Evolutionary conservation across 129 eudicot genomes (phyloP).

Genomic region (Silybum marianum): DNA sequence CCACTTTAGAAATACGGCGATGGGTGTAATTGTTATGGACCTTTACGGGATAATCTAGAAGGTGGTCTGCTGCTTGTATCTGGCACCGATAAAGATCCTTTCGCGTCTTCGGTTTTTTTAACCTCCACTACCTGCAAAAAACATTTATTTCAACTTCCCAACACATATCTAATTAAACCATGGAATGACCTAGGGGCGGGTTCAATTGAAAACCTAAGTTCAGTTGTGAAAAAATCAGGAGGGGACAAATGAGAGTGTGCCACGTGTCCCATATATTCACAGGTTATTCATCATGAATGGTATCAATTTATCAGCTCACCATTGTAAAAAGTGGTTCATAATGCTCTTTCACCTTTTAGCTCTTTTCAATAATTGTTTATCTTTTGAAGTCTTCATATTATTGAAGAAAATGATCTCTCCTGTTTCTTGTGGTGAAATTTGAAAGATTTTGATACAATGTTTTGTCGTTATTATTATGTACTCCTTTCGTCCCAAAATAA

Average conservation of each 20-base stretch:
- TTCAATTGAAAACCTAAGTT: not conserved
- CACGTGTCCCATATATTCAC: not conserved
- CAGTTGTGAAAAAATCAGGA: too few relatives aligned
- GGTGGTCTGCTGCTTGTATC: slow-evolving; percentile 53
- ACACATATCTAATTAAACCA: not conserved
- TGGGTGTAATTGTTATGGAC: slow-evolving; percentile 52
- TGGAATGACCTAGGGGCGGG: not conserved
- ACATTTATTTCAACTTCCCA: not conserved
- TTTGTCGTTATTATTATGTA: too few relatives aligned
- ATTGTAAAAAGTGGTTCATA: not conserved
- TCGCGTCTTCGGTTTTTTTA: slow-evolving; percentile 56
- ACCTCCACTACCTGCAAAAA: slow-evolving; percentile 45
- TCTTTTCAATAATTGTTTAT: too few relatives aligned
- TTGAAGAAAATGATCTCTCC: not conserved
- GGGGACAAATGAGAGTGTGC: too few relatives aligned
- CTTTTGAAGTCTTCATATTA: not conserved
- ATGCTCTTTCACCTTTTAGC: not conserved
- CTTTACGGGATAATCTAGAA: slow-evolving; percentile 64
- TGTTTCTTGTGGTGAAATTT: not conserved
- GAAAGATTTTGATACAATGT: not conserved
- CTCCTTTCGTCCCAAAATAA: too few relatives aligned
- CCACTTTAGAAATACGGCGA: slow-evolving; percentile 13
- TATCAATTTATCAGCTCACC: not conserved
- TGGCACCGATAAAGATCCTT: slow-evolving; percentile 32
- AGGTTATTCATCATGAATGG: not conserved